These are phyloP conservation scores for Liquidambar formosana DNA, from an alignment of 164 flowering plant species.

Conservation along the genomic window DNA sequence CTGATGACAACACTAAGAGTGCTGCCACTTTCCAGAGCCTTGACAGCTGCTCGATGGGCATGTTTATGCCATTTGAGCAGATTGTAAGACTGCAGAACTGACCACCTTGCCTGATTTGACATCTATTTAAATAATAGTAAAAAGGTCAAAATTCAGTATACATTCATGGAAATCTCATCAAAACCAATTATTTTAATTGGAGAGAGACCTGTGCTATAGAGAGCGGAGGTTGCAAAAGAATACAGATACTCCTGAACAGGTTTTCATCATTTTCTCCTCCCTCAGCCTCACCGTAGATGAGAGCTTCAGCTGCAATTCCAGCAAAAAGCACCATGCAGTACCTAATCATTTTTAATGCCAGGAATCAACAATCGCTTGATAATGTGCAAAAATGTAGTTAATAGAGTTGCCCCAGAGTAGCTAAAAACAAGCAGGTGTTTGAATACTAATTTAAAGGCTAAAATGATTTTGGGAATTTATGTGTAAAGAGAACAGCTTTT, in stretches of 20 bases:
- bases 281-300: constrained; percentile 93
- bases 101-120: constrained; percentile 98
- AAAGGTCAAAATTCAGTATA: background rate
- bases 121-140: constrained; percentile 43
- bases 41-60: constrained; percentile 83
- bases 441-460: too few relatives aligned
- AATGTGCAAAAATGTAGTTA: too few relatives aligned
- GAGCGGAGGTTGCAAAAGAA: constrained; percentile 80
- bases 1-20: constrained; percentile 73
- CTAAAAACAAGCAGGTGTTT: too few relatives aligned
- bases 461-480: too few relatives aligned
- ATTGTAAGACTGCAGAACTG: constrained; percentile 88
- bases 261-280: constrained; percentile 99
- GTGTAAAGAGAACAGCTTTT: too few relatives aligned
- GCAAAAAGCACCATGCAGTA: constrained; percentile 98
- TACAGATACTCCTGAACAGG: constrained; percentile 71
- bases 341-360: constrained; percentile 38
- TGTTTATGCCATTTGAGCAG: constrained; percentile 85
- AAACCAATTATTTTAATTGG: background rate
- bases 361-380: background rate
- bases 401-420: too few relatives aligned
- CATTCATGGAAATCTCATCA: background rate
- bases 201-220: constrained; percentile 68
- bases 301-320: constrained; percentile 98
- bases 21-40: constrained; percentile 74